Evolutionary conservation across 768 basidiomycete species (phyloP).

Genomic region (Tylopilus cervinicoccineus): DNA sequence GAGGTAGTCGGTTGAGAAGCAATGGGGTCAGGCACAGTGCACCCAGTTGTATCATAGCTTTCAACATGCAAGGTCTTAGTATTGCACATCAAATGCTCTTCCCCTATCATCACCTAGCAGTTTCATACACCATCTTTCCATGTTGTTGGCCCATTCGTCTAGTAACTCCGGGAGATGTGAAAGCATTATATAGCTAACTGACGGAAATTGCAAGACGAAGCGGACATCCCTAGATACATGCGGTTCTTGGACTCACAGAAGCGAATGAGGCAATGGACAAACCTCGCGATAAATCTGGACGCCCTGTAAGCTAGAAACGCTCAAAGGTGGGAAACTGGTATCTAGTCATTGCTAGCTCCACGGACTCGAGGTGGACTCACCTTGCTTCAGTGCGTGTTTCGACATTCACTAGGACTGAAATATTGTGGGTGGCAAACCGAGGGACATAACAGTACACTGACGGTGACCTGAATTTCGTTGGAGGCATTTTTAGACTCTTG

Average conservation of each 20-base stretch:
- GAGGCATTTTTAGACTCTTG: neutral
- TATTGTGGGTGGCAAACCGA: neutral
- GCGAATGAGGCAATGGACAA: neutral
- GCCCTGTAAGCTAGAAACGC: conserved; percentile 13
- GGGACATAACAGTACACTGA: neutral
- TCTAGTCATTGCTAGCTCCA: neutral
- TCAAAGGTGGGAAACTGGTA: conserved; percentile 7
- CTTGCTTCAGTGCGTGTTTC: neutral
- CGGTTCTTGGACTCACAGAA: conserved; percentile 1
- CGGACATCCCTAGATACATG: neutral
- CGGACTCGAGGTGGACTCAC: conserved; percentile 1
- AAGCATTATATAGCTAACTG: conserved; percentile 3
- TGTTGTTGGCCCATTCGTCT: neutral
- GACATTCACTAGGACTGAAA: neutral
- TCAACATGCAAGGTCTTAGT: neutral
- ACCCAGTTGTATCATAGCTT: neutral
- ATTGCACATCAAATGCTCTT: neutral
- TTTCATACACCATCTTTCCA: conserved; percentile 9
- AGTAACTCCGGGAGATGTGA: neutral
- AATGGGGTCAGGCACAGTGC: neutral
- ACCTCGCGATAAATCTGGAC: conserved; percentile 3
- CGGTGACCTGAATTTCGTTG: neutral
- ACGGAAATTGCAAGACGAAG: conserved; percentile 2
- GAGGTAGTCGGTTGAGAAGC: conserved; percentile 1
- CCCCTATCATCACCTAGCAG: neutral